A percentile compares a stretch with the other conserved stretches of the same genome.
Conservation (phyloP, 352 stramenopile genomes). For the Pythium insidiosum region DNA sequence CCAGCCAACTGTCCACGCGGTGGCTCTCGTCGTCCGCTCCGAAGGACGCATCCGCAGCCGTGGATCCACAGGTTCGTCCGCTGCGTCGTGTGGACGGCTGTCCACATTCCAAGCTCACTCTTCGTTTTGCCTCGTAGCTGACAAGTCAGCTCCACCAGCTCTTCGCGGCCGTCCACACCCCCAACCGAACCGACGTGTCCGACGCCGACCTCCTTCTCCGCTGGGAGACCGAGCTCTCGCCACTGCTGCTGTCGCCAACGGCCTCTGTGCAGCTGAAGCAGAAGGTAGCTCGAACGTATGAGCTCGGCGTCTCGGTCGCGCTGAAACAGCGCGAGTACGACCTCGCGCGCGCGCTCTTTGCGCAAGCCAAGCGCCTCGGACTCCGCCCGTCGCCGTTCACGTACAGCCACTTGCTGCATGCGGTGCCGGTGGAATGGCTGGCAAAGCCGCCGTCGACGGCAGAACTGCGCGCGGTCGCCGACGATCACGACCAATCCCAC, state of each 20-base stretch:
- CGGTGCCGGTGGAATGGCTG: slow-evolving; percentile 41
- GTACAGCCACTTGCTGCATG: slow-evolving; percentile 44
- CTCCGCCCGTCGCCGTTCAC: slow-evolving; percentile 23
- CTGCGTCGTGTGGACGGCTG: too few relatives aligned
- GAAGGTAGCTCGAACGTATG: slow-evolving; percentile 40
- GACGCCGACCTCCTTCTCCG: slow-evolving; percentile 10
- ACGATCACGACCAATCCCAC: neutral
- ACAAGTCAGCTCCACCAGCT: neutral
- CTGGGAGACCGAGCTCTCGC: slow-evolving; percentile 26
- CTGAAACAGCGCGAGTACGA: slow-evolving; percentile 65
- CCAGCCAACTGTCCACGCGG: too few relatives aligned
- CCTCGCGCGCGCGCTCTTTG: slow-evolving; percentile 24
- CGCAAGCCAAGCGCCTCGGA: slow-evolving; percentile 39
- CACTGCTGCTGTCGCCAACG: slow-evolving; percentile 13
- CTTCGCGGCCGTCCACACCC: neutral
- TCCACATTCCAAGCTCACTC: too few relatives aligned
- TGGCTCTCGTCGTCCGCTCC: too few relatives aligned
- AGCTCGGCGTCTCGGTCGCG: slow-evolving; percentile 58
- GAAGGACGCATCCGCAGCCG: too few relatives aligned
- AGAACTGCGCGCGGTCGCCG: slow-evolving; percentile 22
- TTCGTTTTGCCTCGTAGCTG: too few relatives aligned
- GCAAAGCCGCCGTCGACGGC: slow-evolving; percentile 16
- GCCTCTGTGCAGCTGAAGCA: slow-evolving; percentile 7
- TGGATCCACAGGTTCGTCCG: too few relatives aligned
- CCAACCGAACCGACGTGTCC: neutral